These are phyloP conservation scores for Sugiyamaella castrensis DNA, from an alignment of 1,139 yeast genomes.

Conservation along the genomic window DNA sequence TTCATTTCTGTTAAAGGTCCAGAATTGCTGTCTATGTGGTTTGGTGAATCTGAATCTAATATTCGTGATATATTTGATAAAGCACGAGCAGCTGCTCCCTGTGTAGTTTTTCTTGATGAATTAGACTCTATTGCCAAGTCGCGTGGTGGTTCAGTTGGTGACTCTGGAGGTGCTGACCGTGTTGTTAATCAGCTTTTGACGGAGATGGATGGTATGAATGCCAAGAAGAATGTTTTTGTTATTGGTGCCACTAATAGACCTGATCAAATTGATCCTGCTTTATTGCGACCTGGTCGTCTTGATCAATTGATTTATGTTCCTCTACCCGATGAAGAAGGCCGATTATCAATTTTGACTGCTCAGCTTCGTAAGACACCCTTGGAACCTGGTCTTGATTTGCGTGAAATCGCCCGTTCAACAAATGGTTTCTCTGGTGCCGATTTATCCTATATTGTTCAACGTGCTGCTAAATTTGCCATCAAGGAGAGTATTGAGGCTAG, in stretches of 20 bases:
- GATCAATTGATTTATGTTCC: conserved; percentile 98
- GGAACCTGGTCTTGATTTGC: conserved; percentile 91
- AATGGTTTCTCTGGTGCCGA: conserved; percentile 99
- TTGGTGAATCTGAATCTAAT: conserved; percentile 97
- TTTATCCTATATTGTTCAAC: conserved; percentile 93
- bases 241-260: conserved; percentile 99
- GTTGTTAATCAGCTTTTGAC: conserved; percentile 97
- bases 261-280: conserved; percentile 97
- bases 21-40: conserved; percentile 96
- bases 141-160: conserved; percentile 90
- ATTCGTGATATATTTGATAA: conserved; percentile 96
- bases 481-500: conserved; percentile 93
- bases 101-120: conserved; percentile 96
- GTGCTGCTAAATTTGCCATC: conserved; percentile 98
- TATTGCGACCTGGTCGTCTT: conserved; percentile 97
- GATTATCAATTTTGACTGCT: conserved; percentile 88
- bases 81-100: conserved; percentile 99
- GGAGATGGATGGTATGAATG: conserved; percentile 99
- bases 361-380: conserved; percentile 98
- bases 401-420: conserved; percentile 87
- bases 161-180: conserved; percentile 98
- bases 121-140: conserved; percentile 97
- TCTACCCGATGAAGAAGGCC: conserved; percentile 91
- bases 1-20: conserved; percentile 98
- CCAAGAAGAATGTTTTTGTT: conserved; percentile 96